Conservation (phyloP, 345 rosid species). For the Salix koriyanagi region DNA sequence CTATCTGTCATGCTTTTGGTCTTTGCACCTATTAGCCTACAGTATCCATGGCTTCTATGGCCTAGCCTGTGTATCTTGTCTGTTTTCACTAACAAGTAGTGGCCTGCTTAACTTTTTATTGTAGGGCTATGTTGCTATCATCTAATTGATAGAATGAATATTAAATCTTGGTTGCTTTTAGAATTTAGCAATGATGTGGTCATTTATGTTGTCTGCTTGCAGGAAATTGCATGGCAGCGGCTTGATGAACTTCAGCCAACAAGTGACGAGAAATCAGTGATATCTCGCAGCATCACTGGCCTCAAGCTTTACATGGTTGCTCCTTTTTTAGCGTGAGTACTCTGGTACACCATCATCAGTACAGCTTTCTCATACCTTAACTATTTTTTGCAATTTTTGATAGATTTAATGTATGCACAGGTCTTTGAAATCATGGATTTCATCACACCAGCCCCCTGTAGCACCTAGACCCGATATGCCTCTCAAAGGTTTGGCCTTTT, state of each 20-base stretch:
- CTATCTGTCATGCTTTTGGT: not conserved
- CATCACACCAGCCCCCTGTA: constrained; percentile 51
- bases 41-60: no score
- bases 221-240: constrained; percentile 97
- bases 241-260: constrained; percentile 83
- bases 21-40: no score
- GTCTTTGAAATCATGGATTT: constrained; percentile 68
- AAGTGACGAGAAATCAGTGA: constrained; percentile 47
- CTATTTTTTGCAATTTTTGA: not conserved
- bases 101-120: no score
- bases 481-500: constrained; percentile 48
- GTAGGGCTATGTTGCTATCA: no score
- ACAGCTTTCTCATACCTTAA: not conserved
- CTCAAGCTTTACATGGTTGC: constrained; percentile 97
- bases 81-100: not conserved
- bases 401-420: constrained; percentile 38
- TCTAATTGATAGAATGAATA: not conserved
- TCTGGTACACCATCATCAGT: not conserved
- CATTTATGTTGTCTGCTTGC: constrained; percentile 21
- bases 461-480: constrained; percentile 61
- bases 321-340: constrained; percentile 79
- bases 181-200: not conserved
- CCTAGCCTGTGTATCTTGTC: not conserved
- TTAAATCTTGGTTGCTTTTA: not conserved
- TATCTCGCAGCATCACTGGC: constrained; percentile 80